Evolutionary conservation across 106 monocot genomes (phyloP), one percentile per base, ranked within the genome.

Genomic region (Iris macrosiphon): DNA sequence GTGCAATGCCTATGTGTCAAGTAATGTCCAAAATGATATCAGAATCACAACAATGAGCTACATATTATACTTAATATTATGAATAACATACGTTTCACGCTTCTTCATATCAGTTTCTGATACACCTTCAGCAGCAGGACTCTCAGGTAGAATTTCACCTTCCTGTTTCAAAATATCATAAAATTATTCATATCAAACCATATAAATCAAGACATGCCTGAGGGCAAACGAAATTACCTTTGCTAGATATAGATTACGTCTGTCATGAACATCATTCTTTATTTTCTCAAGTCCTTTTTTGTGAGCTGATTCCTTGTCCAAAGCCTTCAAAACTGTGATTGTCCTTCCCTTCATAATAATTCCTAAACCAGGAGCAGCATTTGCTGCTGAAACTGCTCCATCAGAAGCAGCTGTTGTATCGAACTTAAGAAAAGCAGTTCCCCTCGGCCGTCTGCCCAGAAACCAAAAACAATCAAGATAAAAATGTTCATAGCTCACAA

Each of bases 51-150:
- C n/a, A n/a, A n/a, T n/a, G n/a, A n/a, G n/a, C n/a, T n/a, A n/a
- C n/a, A n/a, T n/a, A n/a, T n/a, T n/a, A n/a, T n/a, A n/a, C n/a
- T n/a, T n/a, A n/a, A n/a, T n/a, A n/a, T n/a, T n/a, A 65, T 27
- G 15, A 59, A 43, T 29, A 62, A 40, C 75, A 78, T 78, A 91
- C 98, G 63, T 61, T 31, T 70, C 70, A 62, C 98, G 87, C 68
- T 91, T 98, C 51, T 80, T 72, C 91, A 98, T 87, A 52, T 98
- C 87, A 55, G 61, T 35, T 44, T 75, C 80, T 29, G 98, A 91
- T 16, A 98, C 98, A 59, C 98, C 98, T 78, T 91, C 83, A 40
- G 91, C 82, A 62, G 91, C 87, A 50, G 75, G 83, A 32, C 78
- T 84, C 7, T 72, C 87, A 16, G 64, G 45, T 69, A 87, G 61